Evolutionary conservation across 225 moss, liverwort and hornwort species (phyloP), one percentile per base, ranked within the genome.

Genomic region (Sphagnum tenellum): DNA sequence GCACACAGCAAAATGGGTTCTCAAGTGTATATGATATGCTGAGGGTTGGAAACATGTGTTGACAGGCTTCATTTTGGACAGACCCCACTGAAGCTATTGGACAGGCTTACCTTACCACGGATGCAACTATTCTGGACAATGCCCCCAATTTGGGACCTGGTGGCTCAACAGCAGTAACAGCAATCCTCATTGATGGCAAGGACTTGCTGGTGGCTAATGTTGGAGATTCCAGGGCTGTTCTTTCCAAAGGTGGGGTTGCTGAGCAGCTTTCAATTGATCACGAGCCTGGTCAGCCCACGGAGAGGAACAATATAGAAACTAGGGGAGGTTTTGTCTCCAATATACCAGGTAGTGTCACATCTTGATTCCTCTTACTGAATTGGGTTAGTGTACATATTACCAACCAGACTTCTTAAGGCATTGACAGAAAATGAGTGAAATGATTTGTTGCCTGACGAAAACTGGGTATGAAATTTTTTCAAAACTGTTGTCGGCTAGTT

Each of bases 321-420:
- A 98, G 82, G 73, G 96, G 96, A 64, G 96, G 96, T 13, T 98
- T 98, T 71, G 96, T 98, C 68, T 93, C 96, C 11, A 93, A 93
- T 55, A 98, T 98, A 90, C 96, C 96, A 72, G 96, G 96, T 98
- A 59, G 9, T 53, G 49, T 46, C 48, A 47, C 45, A 48, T 63
- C 48, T 3, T 9, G 62, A 9, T 63, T 12, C 7, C 3, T 5
- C 29, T 57, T 57, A 29, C 29, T 29, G 29, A 29, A 29, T 29
- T 29, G 29, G 29, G 29, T 29, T 0, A 29, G 29, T 29, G 29
- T 29, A 29, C 1, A 29, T 29, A 29, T 29, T 29, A 29, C 29
- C 29, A 29, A 29, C 29, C 29, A 29, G 29, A 29, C 29, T 29
- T 29, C 29, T 29, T 29, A 29, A 29, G 29, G 29, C 29, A 29